A percentile compares a stretch with the other conserved stretches of the same genome.
These are phyloP conservation scores for Hypoxylon sp. DNA, from an alignment of 2,329 filamentous ascomycete genomes.

Conservation along the genomic window DNA sequence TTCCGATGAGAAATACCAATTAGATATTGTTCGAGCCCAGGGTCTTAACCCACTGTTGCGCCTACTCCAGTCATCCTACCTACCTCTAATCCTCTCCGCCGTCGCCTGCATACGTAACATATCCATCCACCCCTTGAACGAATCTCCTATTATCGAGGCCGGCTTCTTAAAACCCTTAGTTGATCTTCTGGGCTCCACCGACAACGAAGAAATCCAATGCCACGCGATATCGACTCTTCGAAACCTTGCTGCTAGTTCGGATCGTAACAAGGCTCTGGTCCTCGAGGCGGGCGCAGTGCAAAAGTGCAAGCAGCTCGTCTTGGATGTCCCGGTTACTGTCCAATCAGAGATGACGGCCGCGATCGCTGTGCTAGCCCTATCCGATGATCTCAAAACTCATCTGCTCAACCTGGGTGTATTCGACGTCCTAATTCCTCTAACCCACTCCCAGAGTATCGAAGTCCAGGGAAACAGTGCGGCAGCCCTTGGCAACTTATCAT, in stretches of 20 bases:
- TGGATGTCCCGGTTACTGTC: slow-evolving; percentile 91
- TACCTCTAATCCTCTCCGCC: slow-evolving; percentile 93
- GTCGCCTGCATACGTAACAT: slow-evolving; percentile 99
- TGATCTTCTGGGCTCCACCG: slow-evolving; percentile 90
- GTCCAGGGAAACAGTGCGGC: slow-evolving; percentile 98
- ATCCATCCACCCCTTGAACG: slow-evolving; percentile 96
- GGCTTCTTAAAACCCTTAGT: slow-evolving; percentile 95
- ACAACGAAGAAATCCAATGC: slow-evolving; percentile 98
- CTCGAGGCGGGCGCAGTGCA: slow-evolving; percentile 95
- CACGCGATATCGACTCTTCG: slow-evolving; percentile 97
- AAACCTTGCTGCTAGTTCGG: slow-evolving; percentile 94
- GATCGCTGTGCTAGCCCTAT: slow-evolving; percentile 93
- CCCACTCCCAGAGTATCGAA: slow-evolving; percentile 94
- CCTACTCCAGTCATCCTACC: slow-evolving; percentile 92
- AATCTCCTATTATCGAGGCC: slow-evolving; percentile 97
- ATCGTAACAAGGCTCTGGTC: slow-evolving; percentile 97
- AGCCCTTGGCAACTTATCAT: slow-evolving; percentile 92
- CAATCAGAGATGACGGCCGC: slow-evolving; percentile 99
- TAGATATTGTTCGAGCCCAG: slow-evolving; percentile 92
- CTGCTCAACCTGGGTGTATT: slow-evolving; percentile 93
- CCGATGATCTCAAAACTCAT: slow-evolving; percentile 93
- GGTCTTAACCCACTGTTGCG: slow-evolving; percentile 86
- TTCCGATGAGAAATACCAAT: slow-evolving; percentile 97
- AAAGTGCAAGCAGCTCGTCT: slow-evolving; percentile 96
- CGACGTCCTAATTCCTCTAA: slow-evolving; percentile 93